Evolutionary conservation across 1,139 yeast genomes (phyloP), one percentile per base, ranked within the genome.

Genomic region (Suhomyces maxii): DNA sequence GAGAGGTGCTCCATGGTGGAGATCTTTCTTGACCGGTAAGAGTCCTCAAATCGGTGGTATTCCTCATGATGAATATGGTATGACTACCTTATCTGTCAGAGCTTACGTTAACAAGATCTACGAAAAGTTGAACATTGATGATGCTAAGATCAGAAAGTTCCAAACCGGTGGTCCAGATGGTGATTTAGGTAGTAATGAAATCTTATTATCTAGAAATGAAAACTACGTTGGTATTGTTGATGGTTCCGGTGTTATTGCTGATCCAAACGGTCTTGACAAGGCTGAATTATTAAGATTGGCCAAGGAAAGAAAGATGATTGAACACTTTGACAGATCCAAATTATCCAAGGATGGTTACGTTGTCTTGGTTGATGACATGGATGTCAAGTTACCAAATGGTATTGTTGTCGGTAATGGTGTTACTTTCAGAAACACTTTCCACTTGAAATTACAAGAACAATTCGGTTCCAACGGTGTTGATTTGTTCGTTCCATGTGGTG

Each of bases 81-180:
- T 93, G 99, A 93, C 99, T 8, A 85, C 97, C 9, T 74, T 91
- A 56, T 89, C 97, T 41, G 98, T 93, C 42, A 84, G 99, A 61
- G 89, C 96, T 45, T 93, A 85, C 66, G 95, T 93, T 49, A 86
- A 88, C 65, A 89, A 89, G 63, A 84, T 91, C 52, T 93, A 91
- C 67, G 86, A 89, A 57, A 88, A 89, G 66, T 78, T 86, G 52
- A 65, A 69, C 37, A 73, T 91, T 52, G 82, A 85, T 54, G 70
- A 80, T 50, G 70, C 79, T 34, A 62, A 63, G 38, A 79, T 91
- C 49, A 79, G 78, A 59, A 93, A 93, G 71, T 76, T 93, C 63
- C 99, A 93, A 74, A 93, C 98, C 47, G 99, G 98, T 70, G 99
- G 99, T 40, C 99, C 99, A 52, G 98, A 93, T 70, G 99, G 99